Base-by-base conservation (phyloP, 176 grass and related monocot species). In the Puya raimondii region DNA sequence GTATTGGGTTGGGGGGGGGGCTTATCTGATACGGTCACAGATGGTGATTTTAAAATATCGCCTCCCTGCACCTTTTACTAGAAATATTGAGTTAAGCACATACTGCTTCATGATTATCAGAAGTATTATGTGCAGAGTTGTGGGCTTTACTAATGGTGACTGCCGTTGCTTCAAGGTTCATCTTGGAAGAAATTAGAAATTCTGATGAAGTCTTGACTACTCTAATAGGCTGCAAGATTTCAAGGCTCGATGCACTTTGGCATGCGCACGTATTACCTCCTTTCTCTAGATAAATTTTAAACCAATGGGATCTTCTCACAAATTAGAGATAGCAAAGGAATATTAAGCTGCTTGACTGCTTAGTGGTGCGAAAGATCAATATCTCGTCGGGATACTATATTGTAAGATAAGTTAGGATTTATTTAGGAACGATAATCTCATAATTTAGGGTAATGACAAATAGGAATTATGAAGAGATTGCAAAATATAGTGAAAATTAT, bases 161-260 rank as follows among this genome's bases (percentile, higher is more conserved):
- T 20, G 54, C 54, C 54, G 13, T 59, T 59, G 54, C n/a, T 59
- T 59, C 20, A 59, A 59, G 54, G 54, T 59, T 17, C 54, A 59
- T 59, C 54, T 59, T 8, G 15, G n/a, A 59, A 59, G 54, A 56
- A 56, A n/a, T n/a, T 56, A 12, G 52, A 56, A 56, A 7, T 56
- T 56, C 52, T 56, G 52, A n/a, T 14, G 52, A 56, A 56, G 52
- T 2, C 15, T 18, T 59, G 11, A n/a, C 20, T 59, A 59, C 16
- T 59, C 20, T 15, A 59, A 17, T 5, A 18, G n/a, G 20, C 54
- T 59, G 13, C 54, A 58, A 58, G 54, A 58, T 14, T 59, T 59
- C 12, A 59, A 18, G 54, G 54, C 15, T n/a, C n/a, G 10, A 59
- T 17, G 54, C 54, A 59, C 15, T 20, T 15, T 18, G 20, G 13